These are phyloP conservation scores for Saprolegnia diclina DNA, from an alignment of 352 stramenopile species.

Conservation along the genomic window DNA sequence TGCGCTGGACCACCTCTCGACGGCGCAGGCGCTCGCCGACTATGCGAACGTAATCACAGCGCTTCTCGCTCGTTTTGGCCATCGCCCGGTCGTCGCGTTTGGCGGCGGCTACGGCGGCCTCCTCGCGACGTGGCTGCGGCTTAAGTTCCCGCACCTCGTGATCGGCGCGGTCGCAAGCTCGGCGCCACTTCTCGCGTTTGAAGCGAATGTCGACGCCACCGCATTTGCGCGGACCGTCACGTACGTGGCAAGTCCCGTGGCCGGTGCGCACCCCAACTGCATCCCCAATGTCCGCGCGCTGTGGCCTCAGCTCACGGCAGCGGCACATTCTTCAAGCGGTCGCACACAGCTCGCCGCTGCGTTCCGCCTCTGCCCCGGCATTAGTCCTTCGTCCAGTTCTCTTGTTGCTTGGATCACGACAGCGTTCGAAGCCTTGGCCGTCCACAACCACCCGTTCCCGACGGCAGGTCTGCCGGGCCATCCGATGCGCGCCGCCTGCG, in stretches of 20 bases:
- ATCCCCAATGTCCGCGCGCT: slow-evolving; percentile 64
- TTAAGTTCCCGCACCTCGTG: slow-evolving; percentile 70
- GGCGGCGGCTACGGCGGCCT: slow-evolving; percentile 77
- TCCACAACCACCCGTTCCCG: slow-evolving; percentile 95
- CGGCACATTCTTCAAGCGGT: slow-evolving; percentile 44
- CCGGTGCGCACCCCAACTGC: slow-evolving; percentile 62
- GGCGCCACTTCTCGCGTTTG: slow-evolving; percentile 57
- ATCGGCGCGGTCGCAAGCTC: slow-evolving; percentile 58
- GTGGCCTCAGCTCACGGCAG: slow-evolving; percentile 47
- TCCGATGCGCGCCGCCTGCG: slow-evolving; percentile 84
- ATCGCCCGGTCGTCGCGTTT: slow-evolving; percentile 52
- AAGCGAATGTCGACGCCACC: slow-evolving; percentile 28
- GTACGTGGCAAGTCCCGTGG: slow-evolving; percentile 58
- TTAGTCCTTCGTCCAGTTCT: slow-evolving; percentile 28
- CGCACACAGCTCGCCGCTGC: slow-evolving; percentile 36
- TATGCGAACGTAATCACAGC: slow-evolving; percentile 48
- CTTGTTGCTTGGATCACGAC: slow-evolving; percentile 62
- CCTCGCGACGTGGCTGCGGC: slow-evolving; percentile 58
- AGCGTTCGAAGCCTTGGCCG: slow-evolving; percentile 90
- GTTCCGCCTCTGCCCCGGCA: slow-evolving; percentile 47
- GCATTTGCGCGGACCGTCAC: slow-evolving; percentile 34
- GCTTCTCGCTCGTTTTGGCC: slow-evolving; percentile 37
- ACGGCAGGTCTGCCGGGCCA: slow-evolving; percentile 90
- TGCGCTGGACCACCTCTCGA: slow-evolving; percentile 23
- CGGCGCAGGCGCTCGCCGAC: slow-evolving; percentile 54